Evolutionary conservation across 768 basidiomycete species (phyloP).

Genomic region (Boletus subparvulus): DNA sequence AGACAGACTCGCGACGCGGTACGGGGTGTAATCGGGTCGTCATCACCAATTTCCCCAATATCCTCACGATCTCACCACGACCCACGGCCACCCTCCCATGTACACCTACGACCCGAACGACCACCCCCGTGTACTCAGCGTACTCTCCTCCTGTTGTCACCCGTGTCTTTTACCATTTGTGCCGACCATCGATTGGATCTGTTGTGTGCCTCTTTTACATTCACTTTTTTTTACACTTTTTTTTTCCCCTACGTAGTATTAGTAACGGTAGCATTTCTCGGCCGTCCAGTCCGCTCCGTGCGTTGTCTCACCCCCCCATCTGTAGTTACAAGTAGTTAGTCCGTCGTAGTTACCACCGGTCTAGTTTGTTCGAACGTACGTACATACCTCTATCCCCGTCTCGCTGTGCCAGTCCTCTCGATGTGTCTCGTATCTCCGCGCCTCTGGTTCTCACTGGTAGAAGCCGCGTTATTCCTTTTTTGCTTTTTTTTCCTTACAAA

Average conservation of each 20-base stretch:
- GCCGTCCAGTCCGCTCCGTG: slow-evolving; percentile 11
- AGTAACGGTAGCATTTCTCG: slow-evolving; percentile 29
- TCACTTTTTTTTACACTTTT: neutral
- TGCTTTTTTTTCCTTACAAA: neutral
- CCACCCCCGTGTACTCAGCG: slow-evolving; percentile 7
- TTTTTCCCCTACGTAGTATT: slow-evolving; percentile 12
- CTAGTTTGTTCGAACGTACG: slow-evolving; percentile 29
- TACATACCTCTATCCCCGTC: slow-evolving; percentile 11
- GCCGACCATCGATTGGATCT: slow-evolving; percentile 26
- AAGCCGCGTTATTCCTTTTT: neutral
- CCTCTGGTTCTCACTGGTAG: neutral
- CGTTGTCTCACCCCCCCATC: slow-evolving; percentile 25
- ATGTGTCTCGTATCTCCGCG: slow-evolving; percentile 2
- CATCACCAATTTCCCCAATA: neutral
- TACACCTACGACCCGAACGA: slow-evolving; percentile 14
- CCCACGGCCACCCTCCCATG: slow-evolving; percentile 4
- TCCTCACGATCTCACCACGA: slow-evolving; percentile 19
- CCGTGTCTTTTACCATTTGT: slow-evolving; percentile 29
- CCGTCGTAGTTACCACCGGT: slow-evolving; percentile 26
- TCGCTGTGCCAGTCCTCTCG: neutral
- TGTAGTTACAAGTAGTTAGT: slow-evolving; percentile 34
- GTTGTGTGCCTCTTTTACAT: slow-evolving; percentile 7
- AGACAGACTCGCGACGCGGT: slow-evolving; percentile 81
- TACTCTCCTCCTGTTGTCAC: slow-evolving; percentile 21
- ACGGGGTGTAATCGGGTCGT: slow-evolving; percentile 64